Base-by-base conservation (phyloP, 23 red algal genomes). In the Rhodosorus marinus region DNA sequence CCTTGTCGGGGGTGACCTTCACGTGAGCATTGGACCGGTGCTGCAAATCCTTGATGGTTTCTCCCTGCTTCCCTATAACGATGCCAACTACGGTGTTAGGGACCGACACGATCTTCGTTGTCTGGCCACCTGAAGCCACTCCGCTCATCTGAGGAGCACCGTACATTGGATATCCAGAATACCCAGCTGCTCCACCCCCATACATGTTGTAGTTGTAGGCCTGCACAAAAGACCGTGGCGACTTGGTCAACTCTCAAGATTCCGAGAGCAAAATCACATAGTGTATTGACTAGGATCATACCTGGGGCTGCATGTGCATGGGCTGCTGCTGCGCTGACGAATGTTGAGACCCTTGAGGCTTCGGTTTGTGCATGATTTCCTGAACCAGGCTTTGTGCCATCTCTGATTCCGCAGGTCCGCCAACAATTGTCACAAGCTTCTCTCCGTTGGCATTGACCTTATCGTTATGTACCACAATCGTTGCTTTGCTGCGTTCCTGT, bases 401-500 rank as follows among this genome's bases (percentile, higher is more conserved):
- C 20, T 67, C 65, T 20, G 63, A 64, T 43, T 80, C 49, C 4
- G 62, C 47, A 34, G 29, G 72, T 45, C 55, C 59, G 4, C 83
- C 83, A 47, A 74, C 60, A 34, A 92, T 71, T 5, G 83, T 92
- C 28, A 92, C 66, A 42, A 92, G 73, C 42, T 92, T 92, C 42
- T 38, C 50, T 33, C 70, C 65, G 43, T 52, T 55, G 24, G 60
- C 81, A 51, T 51, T 60, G 53, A 80, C 59, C 27, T 51, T 79
- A 29, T 80, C 72, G 54, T 92, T 92, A 49, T 92, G 83, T 5
- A 92, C 83, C 46, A 67, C 64, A 58, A 92, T 79, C 35, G 67
- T 72, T 46, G 83, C 72, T 31, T 65, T 63, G 24, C 74, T 81
- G 52, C 61, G 62, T 26, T 92, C 83, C 31, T 92, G 74, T 40